Percentiles rank a stretch among this genome's conserved stretches.
Conservation (phyloP, 2,329 filamentous ascomycete genomes). For the Trichoderma arundinaceum region DNA sequence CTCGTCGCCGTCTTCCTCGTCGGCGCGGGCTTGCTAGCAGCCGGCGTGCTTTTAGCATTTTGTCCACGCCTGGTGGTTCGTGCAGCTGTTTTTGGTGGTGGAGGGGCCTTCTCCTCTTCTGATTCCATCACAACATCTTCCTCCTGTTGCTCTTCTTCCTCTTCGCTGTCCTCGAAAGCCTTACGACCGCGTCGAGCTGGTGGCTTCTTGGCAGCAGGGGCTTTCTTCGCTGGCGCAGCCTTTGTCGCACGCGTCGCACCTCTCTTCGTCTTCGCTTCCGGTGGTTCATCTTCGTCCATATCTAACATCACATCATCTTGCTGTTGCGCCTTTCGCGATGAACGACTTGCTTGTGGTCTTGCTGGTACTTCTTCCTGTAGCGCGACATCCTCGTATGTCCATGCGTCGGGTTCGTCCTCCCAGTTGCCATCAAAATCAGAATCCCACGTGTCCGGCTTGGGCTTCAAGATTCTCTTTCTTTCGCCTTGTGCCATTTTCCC, state of each 20-base stretch:
- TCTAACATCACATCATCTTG: conserved; percentile 46
- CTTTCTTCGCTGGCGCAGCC: conserved; percentile 31
- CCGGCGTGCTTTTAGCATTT: conserved; percentile 30
- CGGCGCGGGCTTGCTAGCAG: conserved; percentile 34
- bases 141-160: conserved; percentile 54
- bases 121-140: conserved; percentile 62
- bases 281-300: conserved; percentile 50
- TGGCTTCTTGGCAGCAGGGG: conserved; percentile 50
- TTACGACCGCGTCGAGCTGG: conserved; percentile 51
- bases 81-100: conserved; percentile 48
- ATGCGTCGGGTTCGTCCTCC: conserved; percentile 75
- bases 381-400: conserved; percentile 43
- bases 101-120: conserved; percentile 51
- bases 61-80: conserved; percentile 38
- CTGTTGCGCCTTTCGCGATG: conserved; percentile 36
- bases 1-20: conserved; percentile 37
- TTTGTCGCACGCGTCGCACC: conserved; percentile 41
- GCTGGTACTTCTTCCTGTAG: conserved; percentile 33
- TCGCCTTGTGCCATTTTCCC: conserved; percentile 46
- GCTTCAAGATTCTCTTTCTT: conserved; percentile 61
- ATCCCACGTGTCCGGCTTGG: conserved; percentile 83
- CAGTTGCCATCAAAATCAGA: conserved; percentile 87
- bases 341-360: conserved; percentile 30
- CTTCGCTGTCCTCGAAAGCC: conserved; percentile 45
- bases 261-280: conserved; percentile 44